Evolutionary conservation across 2,329 filamentous ascomycete genomes (phyloP).

Genomic region (Emergomyces orientalis): DNA sequence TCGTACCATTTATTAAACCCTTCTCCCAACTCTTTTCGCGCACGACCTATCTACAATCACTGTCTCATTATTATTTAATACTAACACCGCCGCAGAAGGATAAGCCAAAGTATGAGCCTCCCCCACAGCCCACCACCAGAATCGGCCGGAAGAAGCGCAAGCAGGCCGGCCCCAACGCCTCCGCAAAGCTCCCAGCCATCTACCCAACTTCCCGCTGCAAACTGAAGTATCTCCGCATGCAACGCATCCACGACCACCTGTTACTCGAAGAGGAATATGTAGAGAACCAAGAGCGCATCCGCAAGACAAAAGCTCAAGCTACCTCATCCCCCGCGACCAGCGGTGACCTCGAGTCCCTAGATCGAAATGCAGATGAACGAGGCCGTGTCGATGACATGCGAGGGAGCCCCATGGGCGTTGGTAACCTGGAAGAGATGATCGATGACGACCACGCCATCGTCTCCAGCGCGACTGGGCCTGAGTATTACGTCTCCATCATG

Average conservation of each 20-base stretch:
- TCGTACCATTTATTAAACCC: not conserved
- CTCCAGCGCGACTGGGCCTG: constrained; percentile 89
- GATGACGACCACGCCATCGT: constrained; percentile 99
- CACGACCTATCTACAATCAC: constrained; percentile 9
- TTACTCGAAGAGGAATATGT: constrained; percentile 97
- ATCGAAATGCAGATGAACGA: constrained; percentile 89
- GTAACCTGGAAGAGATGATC: constrained; percentile 95
- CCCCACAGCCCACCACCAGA: constrained; percentile 90
- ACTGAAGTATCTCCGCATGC: constrained; percentile 92
- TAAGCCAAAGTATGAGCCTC: constrained; percentile 99
- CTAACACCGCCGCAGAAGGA: constrained; percentile 62
- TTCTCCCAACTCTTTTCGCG: not conserved
- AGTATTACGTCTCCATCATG: constrained; percentile 99
- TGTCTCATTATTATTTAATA: constrained; percentile 13
- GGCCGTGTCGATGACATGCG: constrained; percentile 96
- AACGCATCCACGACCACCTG: constrained; percentile 94
- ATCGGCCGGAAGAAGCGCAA: constrained; percentile 99
- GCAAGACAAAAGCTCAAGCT: constrained; percentile 80
- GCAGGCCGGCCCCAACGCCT: constrained; percentile 82
- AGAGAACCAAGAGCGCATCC: constrained; percentile 92
- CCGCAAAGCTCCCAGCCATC: constrained; percentile 87
- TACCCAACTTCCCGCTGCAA: constrained; percentile 97
- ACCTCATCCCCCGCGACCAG: constrained; percentile 49
- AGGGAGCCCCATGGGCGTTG: constrained; percentile 96
- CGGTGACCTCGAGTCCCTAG: constrained; percentile 64